Conservation (phyloP, 176 grass and related monocot genomes). For the Otatea glauca region DNA sequence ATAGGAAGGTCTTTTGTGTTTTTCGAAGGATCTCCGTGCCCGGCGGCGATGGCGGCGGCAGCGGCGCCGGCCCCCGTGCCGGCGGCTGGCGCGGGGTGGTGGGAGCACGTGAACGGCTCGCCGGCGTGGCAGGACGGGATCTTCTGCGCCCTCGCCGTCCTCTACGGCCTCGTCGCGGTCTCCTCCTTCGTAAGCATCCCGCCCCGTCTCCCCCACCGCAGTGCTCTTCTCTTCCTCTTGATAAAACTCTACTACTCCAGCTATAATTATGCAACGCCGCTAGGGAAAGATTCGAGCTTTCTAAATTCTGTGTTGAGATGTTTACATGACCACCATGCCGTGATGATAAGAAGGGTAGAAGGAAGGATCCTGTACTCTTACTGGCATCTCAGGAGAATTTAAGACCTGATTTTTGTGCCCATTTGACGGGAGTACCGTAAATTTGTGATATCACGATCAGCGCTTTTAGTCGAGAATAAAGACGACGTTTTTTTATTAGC, state of each 20-base stretch:
- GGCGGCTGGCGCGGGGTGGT: conserved; percentile 57
- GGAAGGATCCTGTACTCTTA: conserved; percentile 9
- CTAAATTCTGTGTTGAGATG: conserved; percentile 12
- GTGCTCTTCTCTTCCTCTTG: background rate
- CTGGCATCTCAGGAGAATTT: conserved; percentile 26
- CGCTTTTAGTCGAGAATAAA: conserved; percentile 35
- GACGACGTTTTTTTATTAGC: background rate
- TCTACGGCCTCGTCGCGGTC: conserved; percentile 69
- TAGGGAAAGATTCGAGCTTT: background rate
- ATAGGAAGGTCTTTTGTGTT: conserved; percentile 18
- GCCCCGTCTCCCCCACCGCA: background rate
- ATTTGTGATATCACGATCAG: conserved; percentile 10
- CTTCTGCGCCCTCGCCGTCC: conserved; percentile 65
- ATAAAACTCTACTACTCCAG: background rate
- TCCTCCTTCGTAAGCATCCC: conserved; percentile 67
- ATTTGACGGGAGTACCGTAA: background rate
- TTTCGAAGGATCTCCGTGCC: conserved; percentile 7
- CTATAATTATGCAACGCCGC: background rate
- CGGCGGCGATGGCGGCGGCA: conserved; percentile 38
- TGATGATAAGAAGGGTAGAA: background rate
- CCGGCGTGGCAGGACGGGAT: conserved; percentile 65
- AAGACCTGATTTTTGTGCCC: conserved; percentile 16
- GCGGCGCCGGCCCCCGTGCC: conserved; percentile 25
- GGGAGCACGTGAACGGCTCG: conserved; percentile 72
- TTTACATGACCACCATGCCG: background rate